Base-by-base conservation (phyloP, 495 filamentous ascomycete genomes). In the Penicillium bialowiezense region DNA sequence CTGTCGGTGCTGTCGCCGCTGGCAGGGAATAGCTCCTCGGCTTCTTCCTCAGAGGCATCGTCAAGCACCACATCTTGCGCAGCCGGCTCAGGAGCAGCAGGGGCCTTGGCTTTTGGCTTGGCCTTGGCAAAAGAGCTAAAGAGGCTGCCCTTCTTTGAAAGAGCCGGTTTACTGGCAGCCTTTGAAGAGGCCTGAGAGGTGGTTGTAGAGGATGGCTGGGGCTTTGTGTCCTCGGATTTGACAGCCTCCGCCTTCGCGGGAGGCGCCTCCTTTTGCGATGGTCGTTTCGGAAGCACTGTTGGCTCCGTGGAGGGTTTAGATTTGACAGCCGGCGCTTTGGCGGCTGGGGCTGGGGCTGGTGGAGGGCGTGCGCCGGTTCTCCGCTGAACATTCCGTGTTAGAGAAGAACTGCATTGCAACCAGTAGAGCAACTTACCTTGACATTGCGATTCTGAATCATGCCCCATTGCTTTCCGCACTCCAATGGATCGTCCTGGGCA, bases 41-140 rank as follows among this genome's bases (percentile, higher is more conserved):
- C 79, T 57, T 91, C 88, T 47, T 89, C 87, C 46, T 91, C 87
- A 0, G 86, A 89, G 42, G 85, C 68, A 58, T 87, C 82, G 58
- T 79, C 78, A 3, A 64, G 50, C n/a, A 59, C 50, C 19, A 63
- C 17, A 50, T 29, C 48, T 37, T 34, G 19, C 50, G 71, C 70
- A 32, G 75, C 71, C 35, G 72, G 65, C 49, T 71, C 60, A 28
- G 69, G 64, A 5, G 71, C 65, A 7, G 74, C 71, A 26, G 67
- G 58, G 5, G 80, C 73, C 58, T 81, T 82, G n/a, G 74, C 58
- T 51, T 80, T 85, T 0, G 87, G 72, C 34, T 88, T 89, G 3
- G 86, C 77, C 59, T 89, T 95, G 6, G 89, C 87, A 63, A 95
- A 95, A 1, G 90, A 87, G 56, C 85, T 87, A 67, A 93, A 90